These are phyloP conservation scores for Kregervanrija delftensis DNA, from an alignment of 805 yeast species.

Conservation along the genomic window DNA sequence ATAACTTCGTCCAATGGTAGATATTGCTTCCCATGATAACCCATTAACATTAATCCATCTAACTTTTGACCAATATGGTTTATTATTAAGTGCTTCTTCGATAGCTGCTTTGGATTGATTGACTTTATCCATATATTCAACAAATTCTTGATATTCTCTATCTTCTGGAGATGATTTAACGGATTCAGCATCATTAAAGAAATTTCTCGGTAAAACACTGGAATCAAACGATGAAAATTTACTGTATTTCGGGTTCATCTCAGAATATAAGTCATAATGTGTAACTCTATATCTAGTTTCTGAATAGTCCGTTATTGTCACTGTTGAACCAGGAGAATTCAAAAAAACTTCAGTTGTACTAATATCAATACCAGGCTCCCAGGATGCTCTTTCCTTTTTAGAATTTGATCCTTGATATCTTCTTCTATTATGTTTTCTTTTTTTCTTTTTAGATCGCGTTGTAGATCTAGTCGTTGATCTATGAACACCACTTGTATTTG, in stretches of 20 bases:
- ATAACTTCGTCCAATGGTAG: constrained; percentile 37
- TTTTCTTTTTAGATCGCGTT: not conserved
- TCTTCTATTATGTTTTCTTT: constrained; percentile 1
- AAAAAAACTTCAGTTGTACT: constrained; percentile 43
- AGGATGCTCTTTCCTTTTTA: constrained; percentile 37
- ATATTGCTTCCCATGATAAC: constrained; percentile 54
- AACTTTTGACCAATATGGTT: constrained; percentile 44
- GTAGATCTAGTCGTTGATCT: not conserved
- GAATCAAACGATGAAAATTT: constrained; percentile 7
- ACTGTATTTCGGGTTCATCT: constrained; percentile 17
- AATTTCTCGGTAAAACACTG: constrained; percentile 8
- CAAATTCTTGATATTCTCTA: constrained; percentile 4
- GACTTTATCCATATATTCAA: constrained; percentile 13
- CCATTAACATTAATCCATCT: constrained; percentile 57
- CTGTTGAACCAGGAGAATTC: constrained; percentile 45
- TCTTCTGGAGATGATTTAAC: not conserved
- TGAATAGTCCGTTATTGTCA: constrained; percentile 48
- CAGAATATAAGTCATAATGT: constrained; percentile 33
- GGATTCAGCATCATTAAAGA: constrained; percentile 1
- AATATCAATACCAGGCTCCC: constrained; percentile 57
- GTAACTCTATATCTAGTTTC: constrained; percentile 36
- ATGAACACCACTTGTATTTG: not conserved
- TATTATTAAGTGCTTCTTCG: constrained; percentile 22
- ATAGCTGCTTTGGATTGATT: constrained; percentile 23
- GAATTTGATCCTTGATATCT: constrained; percentile 31